phyloP scores from a whole-genome alignment of 129 eudicot genomes.

The Glebionis coronaria region DNA sequence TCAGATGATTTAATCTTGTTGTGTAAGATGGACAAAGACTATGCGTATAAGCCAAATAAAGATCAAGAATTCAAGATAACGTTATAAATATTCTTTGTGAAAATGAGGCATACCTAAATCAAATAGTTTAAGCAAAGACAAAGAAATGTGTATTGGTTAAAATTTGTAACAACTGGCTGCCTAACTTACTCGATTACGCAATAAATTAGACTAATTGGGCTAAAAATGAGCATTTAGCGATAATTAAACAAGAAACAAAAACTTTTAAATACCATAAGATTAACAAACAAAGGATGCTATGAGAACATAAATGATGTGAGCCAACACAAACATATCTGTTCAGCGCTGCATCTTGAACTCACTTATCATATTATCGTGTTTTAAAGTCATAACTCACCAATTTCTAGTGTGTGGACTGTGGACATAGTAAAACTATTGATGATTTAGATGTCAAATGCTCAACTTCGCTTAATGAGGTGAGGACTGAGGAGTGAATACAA shows the following conservation, averaged over 20 bases:
- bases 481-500: neutral
- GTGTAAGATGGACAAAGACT: neutral
- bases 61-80: neutral
- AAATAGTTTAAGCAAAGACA: neutral
- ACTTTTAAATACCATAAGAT: neutral
- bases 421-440: too few species aligned
- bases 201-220: neutral
- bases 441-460: too few species aligned
- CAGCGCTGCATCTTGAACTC: too few species aligned
- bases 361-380: too few species aligned
- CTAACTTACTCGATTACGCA: neutral
- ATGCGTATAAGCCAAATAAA: neutral
- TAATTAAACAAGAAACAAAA: neutral
- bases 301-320: neutral
- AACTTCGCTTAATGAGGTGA: too few species aligned
- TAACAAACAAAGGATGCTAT: constrained; percentile 1
- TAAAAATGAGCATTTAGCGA: neutral
- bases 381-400: too few species aligned
- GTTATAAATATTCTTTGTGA: neutral
- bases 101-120: neutral
- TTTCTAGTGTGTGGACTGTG: too few species aligned
- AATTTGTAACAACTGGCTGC: constrained; percentile 3
- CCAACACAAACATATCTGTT: neutral
- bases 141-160: neutral
- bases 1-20: neutral